Conservation (phyloP, 139 green algal genomes). For the Volvox reticuliferus region DNA sequence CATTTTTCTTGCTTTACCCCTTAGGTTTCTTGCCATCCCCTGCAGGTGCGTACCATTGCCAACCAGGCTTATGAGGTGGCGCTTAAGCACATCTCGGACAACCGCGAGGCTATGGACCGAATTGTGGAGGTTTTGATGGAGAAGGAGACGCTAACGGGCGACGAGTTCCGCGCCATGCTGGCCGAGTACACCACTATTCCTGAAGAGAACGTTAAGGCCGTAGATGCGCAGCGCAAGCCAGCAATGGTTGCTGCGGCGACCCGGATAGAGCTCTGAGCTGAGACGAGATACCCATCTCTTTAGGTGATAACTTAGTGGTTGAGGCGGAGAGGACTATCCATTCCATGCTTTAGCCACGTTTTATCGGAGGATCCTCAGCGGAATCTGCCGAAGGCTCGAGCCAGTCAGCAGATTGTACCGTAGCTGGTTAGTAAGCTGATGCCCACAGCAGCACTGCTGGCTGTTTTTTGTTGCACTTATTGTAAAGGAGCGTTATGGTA, state of each 20-base stretch:
- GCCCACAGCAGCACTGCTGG: no score
- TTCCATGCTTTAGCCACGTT: no score
- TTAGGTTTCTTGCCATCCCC: conserved; percentile 76
- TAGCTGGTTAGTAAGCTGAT: no score
- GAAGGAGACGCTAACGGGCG: conserved; percentile 94
- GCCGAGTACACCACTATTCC: conserved; percentile 88
- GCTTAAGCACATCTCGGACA: conserved; percentile 65
- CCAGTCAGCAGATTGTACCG: no score
- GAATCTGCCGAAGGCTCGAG: no score
- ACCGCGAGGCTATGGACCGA: conserved; percentile 94
- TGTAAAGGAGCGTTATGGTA: no score
- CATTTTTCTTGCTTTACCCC: background rate
- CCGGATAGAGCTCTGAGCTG: conserved; percentile 8
- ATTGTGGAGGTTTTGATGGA: conserved; percentile 95
- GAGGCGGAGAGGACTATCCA: no score
- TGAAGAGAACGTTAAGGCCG: conserved; percentile 84
- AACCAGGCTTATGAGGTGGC: conserved; percentile 42
- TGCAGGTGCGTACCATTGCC: conserved; percentile 82
- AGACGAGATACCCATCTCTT: background rate
- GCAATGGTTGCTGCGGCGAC: background rate
- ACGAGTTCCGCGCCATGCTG: conserved; percentile 95
- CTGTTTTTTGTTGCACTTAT: no score
- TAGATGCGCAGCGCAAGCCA: conserved; percentile 2
- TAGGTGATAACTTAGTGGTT: no score
- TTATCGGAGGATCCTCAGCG: no score